Base-by-base conservation (phyloP, 352 stramenopile species). In the Globisporangium apiculatum region DNA sequence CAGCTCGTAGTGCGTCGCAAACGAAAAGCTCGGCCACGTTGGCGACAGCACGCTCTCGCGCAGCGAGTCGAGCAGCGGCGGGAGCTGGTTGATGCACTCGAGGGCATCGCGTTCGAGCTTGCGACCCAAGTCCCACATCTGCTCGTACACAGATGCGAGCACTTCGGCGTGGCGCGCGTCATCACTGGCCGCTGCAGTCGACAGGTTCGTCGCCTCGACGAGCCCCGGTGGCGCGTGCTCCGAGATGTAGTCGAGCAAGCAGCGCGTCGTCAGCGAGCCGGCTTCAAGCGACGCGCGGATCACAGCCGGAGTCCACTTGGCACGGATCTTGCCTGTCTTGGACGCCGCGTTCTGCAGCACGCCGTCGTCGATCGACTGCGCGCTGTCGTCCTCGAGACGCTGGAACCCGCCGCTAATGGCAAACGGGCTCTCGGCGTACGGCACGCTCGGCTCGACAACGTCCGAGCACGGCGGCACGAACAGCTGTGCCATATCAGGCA, bases 391-490 rank as follows among this genome's bases (percentile, higher is more conserved):
- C 11, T 55, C 69, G 18, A 59, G 17, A 36, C 38, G 45, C 24
- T 55, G 41, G 57, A 17, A 35, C 15, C 48, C 14, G 40, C 17
- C 41, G 35, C 51, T 68, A 18, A 55, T 48, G 17, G 24, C 55
- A 8, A 56, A 48, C 45, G 31, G 36, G 37, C 56, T 65, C 8
- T 78, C 68, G 14, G 11, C 18, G 45, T 48, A 9, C 37, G 24
- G 43, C 36, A 48, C 53, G 40, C 80, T 71, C 43, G 75, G 62
- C 50, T 89, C 68, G 17, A 92, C 60, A 47, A 90, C 61, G 60
- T 91, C 74, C 11, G 80, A 68, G 58, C 72, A 86, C 7, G 71
- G 62, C 14, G 86, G 86, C 9, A 94, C 82, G 62, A 95, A 95
- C 1, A 65, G 64, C 62, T 90, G 80, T 0, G 75, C 76, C 59